phyloP scores from a whole-genome alignment of 1,139 yeast genomes.

The Pichia inconspicua region DNA sequence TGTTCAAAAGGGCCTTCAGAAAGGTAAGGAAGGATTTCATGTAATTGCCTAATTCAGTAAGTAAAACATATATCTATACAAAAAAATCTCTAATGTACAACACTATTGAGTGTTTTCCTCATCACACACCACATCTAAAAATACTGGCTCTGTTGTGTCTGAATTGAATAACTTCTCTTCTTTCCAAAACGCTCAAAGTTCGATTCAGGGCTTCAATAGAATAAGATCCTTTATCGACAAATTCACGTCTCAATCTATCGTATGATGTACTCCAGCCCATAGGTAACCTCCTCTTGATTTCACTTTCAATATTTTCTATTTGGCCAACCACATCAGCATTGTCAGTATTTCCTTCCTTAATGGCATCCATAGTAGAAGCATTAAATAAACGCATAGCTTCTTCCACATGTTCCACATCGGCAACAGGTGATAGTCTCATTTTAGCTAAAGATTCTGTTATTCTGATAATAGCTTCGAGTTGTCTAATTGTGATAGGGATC shows the following conservation, averaged over 20 bases:
- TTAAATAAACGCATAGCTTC: conserved; percentile 92
- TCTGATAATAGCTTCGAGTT: conserved; percentile 93
- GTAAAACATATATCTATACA: background rate
- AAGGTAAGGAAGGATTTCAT: conserved; percentile 60
- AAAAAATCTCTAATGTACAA: background rate
- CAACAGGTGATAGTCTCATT: conserved; percentile 72
- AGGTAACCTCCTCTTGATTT: conserved; percentile 83
- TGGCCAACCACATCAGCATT: conserved; percentile 50
- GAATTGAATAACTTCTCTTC: conserved; percentile 79
- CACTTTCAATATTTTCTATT: conserved; percentile 73
- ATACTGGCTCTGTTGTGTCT: conserved; percentile 85
- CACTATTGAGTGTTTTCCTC: background rate
- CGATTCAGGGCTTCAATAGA: conserved; percentile 72
- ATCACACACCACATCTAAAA: conserved; percentile 64
- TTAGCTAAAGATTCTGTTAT: conserved; percentile 93
- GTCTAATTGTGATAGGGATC: conserved; percentile 96
- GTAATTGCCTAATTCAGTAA: conserved; percentile 33
- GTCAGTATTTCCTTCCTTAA: conserved; percentile 45
- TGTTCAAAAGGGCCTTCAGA: conserved; percentile 58
- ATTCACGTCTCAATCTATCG: conserved; percentile 74
- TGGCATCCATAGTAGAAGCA: conserved; percentile 98
- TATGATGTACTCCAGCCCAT: conserved; percentile 96
- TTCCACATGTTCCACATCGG: conserved; percentile 83
- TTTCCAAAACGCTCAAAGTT: conserved; percentile 74
- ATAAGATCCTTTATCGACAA: conserved; percentile 57